Evolutionary conservation across 495 filamentous ascomycete genomes (phyloP), one percentile per base, ranked within the genome.

Genomic region (Penicillium paradoxum): DNA sequence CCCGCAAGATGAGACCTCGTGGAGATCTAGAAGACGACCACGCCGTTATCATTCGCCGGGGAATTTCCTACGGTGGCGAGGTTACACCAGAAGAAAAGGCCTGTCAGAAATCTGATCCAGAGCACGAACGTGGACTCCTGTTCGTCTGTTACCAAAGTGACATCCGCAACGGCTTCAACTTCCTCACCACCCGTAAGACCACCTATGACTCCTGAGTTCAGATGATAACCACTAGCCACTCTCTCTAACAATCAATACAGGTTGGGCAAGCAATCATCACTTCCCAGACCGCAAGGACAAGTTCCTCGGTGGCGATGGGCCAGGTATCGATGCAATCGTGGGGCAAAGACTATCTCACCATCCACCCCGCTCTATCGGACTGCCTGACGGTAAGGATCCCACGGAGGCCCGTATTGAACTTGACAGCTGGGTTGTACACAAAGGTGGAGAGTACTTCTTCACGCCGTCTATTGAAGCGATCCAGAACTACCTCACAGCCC

Each of bases 1-100:
- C 60, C 30, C 69, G 70, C 37, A 73, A 73, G 45, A 64, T 60
- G 55, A 56, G 64, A 17, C 67, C 68, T 7, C 53, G 67, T 5
- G 62, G 49, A 2, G 65, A 68, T 33, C 29, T 52, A 7, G 45
- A 59, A 7, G 41, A 49, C 11, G 58, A 61, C 29, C 51, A 57
- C 14, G 56, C 38, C 30, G 47, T 63, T 1, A 72, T 72, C 4
- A 9, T 70, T 14, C 66, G 67, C 41, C 65, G 67, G 6, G 59
- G 68, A 2, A 64, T 73, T 41, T 45, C 68, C 4, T 72, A 57
- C 33, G 69, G 68, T 6, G 53, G 45, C 0, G 59, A 51, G 46
- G 27, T 38, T 33, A 18, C 39, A 39, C 36, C 42, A 7, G 49
- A 56, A 1, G 61, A 58, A 7, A 29, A 46, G 24, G 45, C 30